Evolutionary conservation across 139 green algal genomes (phyloP).

Genomic region (Pleodorina starrii): DNA sequence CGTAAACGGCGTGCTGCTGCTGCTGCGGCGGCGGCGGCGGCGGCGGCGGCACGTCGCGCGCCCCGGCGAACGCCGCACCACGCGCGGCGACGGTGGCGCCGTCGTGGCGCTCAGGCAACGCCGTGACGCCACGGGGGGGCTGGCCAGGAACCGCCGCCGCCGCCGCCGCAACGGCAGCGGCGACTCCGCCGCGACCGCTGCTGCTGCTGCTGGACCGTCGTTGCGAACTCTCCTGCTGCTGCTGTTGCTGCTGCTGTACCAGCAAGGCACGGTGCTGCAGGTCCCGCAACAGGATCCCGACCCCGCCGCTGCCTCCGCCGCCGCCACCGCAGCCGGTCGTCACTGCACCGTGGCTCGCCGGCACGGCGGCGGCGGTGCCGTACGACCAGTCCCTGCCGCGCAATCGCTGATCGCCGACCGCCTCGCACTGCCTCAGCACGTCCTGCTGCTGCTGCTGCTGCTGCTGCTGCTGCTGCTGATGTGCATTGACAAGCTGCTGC

Average conservation of each 20-base stretch:
- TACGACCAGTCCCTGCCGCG: background rate
- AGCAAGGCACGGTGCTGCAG: slow-evolving; percentile 25
- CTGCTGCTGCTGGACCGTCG: background rate
- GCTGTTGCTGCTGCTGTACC: background rate
- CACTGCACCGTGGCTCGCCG: background rate
- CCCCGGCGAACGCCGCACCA: no score
- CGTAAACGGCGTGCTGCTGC: no score
- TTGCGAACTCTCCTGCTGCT: no score
- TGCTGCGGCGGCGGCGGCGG: no score
- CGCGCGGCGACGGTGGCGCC: no score
- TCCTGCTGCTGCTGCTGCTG: background rate
- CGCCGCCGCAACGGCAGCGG: no score
- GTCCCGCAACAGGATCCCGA: slow-evolving; percentile 25
- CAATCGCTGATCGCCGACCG: background rate
- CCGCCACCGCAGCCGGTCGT: no score
- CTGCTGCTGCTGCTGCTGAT: background rate
- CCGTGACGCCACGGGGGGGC: no score
- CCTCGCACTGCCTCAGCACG: background rate
- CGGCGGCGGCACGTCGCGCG: no score
- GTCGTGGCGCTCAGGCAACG: no score
- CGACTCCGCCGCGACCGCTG: background rate
- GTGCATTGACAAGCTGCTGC: background rate
- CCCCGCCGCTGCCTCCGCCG: background rate
- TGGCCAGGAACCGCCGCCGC: no score
- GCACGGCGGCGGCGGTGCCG: background rate